A percentile compares a stretch with the other conserved stretches of the same genome.
These are phyloP conservation scores for Xerocomus potaroensis DNA, from an alignment of 768 basidiomycete species.

Conservation along the genomic window DNA sequence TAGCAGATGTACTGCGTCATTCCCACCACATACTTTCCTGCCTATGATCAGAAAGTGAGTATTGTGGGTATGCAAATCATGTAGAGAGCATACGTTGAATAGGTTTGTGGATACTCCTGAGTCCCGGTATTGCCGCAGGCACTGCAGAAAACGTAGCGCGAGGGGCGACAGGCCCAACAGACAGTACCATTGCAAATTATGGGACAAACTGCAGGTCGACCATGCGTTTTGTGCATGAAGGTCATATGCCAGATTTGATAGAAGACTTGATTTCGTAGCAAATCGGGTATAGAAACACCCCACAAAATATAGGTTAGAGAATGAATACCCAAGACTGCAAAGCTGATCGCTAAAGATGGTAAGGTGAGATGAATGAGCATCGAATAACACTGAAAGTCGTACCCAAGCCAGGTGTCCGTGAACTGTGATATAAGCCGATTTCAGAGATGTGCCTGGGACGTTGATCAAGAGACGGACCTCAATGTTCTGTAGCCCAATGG, in stretches of 20 bases:
- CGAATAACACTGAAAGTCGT: slow-evolving; percentile 15
- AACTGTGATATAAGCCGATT: slow-evolving; percentile 42
- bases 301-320: slow-evolving; percentile 68
- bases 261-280: background rate
- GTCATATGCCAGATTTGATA: slow-evolving; percentile 14
- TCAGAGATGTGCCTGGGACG: background rate
- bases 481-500: slow-evolving; percentile 67
- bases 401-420: slow-evolving; percentile 88
- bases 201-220: slow-evolving; percentile 34
- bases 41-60: slow-evolving; percentile 41
- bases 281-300: slow-evolving; percentile 60
- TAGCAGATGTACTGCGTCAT: slow-evolving; percentile 58
- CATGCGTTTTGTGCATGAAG: slow-evolving; percentile 42
- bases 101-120: slow-evolving; percentile 71
- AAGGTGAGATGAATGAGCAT: background rate
- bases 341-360: slow-evolving; percentile 59
- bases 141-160: slow-evolving; percentile 76
- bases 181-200: slow-evolving; percentile 59
- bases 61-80: background rate
- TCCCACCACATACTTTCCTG: slow-evolving; percentile 74
- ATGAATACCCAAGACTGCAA: slow-evolving; percentile 69
- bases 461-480: slow-evolving; percentile 45
- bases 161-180: slow-evolving; percentile 61
- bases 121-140: slow-evolving; percentile 80
- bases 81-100: slow-evolving; percentile 60